These are phyloP conservation scores for Blastobotrys americana DNA, from an alignment of 805 yeast species.

Conservation along the genomic window DNA sequence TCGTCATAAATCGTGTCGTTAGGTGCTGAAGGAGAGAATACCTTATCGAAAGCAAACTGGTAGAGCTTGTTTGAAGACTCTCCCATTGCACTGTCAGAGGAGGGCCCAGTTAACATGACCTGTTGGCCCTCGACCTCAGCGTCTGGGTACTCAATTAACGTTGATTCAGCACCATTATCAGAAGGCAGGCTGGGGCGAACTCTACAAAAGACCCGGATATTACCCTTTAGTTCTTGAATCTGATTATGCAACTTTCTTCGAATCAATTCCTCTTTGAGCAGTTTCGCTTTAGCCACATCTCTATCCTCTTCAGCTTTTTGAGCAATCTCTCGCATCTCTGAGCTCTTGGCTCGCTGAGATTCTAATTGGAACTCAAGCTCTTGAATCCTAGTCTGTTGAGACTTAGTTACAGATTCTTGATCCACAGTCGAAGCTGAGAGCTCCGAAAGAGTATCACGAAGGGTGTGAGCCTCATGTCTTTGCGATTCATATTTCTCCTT, in stretches of 20 bases:
- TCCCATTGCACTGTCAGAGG: conserved; percentile 21
- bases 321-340: conserved; percentile 17
- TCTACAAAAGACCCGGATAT: conserved; percentile 84
- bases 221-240: conserved; percentile 84
- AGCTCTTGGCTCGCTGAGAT: conserved; percentile 16
- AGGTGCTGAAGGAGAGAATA: conserved; percentile 48
- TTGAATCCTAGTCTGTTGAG: conserved; percentile 16
- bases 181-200: conserved; percentile 50
- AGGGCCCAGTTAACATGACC: conserved; percentile 21
- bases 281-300: conserved; percentile 30
- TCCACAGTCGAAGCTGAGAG: conserved; percentile 24
- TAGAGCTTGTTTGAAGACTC: conserved; percentile 23
- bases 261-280: conserved; percentile 44
- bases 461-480: conserved; percentile 21
- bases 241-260: conserved; percentile 63
- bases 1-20: conserved; percentile 74
- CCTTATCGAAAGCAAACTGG: conserved; percentile 66
- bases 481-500: conserved; percentile 23
- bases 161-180: conserved; percentile 20
- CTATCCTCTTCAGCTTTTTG: conserved; percentile 29
- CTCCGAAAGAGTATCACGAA: conserved; percentile 27
- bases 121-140: conserved; percentile 21
- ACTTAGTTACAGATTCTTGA: conserved; percentile 17
- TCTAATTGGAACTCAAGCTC: conserved; percentile 18
- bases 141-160: conserved; percentile 32